Base-by-base conservation (phyloP, 441 rosid species). In the Erodium texanum region DNA sequence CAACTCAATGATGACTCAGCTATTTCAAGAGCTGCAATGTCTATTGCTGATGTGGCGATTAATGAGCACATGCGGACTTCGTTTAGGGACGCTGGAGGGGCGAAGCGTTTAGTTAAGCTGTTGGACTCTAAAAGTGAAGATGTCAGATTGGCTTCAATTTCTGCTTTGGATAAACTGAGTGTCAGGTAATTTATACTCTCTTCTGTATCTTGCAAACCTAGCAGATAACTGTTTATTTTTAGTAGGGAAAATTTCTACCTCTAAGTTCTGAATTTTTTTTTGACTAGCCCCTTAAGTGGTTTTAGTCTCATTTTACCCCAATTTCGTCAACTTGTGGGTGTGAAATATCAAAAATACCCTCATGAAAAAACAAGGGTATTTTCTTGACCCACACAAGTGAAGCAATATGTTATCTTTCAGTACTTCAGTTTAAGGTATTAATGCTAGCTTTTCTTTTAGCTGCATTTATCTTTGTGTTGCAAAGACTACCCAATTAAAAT, bases 71-170 rank as follows among this genome's bases (percentile, higher is more conserved):
- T 88, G 92, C 81, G 96, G 68, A 76, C 76, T 72, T 79, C 88
- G 27, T 88, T 92, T 78, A 89, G 84, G 78, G 96, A 92, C 79
- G 96, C 93, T 66, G 95, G 98, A 71, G 92, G 90, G 62, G 48
- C 85, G 72, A 84, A 82, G 80, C 85, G 76, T 81, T 76, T 92
- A 76, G 74, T 88, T 84, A 86, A 74, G 75, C 92, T 85, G 66
- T 78, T 92, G 66, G 80, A 79, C 62, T 84, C 85, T 75, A 82
- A 74, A 32, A 87, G 82, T 77, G 86, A 80, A 71, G 66, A 78
- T 41, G 73, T 89, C 72, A 79, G 69, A 76, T 62, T 79, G 58
- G 82, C 95, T 10, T 82, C 75, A 59, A 71, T 80, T 65, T 71
- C 75, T 22, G 88, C 96, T 77, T 78, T 92, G 74, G 95, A 92